Base-by-base conservation (phyloP, 192 early-diverging fungal genomes). In the Backusella tuberculispora region DNA sequence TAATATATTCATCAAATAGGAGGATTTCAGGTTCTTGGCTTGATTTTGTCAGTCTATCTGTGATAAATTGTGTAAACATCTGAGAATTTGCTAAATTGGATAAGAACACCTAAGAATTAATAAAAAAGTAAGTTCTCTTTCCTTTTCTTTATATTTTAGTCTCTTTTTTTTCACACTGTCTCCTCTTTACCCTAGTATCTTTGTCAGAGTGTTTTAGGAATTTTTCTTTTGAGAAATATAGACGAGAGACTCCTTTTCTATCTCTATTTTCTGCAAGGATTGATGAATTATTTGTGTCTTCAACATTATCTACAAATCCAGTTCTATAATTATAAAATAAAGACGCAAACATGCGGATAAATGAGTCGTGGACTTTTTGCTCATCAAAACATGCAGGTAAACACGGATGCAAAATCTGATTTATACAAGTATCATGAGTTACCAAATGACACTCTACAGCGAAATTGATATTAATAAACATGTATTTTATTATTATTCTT, bases 1-100 rank as follows among this genome's bases (percentile, higher is more conserved):
- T 94, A 74, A 95, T 93, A 40, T 85, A 83, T 70, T 95, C 94
- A 76, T 95, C 94, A 84, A 95, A 95, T 75, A 93, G 90, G 7
- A 92, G 80, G 10, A 92, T 88, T 50, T 94, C 93, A 41, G 87
- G 89, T 66, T 95, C 90, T 6, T 80, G 78, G 45, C 82, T 77
- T 14, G 88, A 83, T 9, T 90, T 85, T 43, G 88, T 86, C 12
- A 93, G 71, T 14, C 94, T 83, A 56, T 94, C 92, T 29, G 89
- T 82, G 24, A 90, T 90, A 74, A 95, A 95, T 68, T 95, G 94
- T 5, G 87, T 84, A 84, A 93, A 95, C 66, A 90, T 86, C 78
- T 94, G 94, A 0, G 94, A 93, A 44, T 90, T 88, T 6, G 90
- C 75, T 24, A 95, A 85, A 15, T 76, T 76, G 2, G 88, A 85